Conservation (phyloP, 805 yeast genomes). For the Wickerhamiella siamensis region DNA sequence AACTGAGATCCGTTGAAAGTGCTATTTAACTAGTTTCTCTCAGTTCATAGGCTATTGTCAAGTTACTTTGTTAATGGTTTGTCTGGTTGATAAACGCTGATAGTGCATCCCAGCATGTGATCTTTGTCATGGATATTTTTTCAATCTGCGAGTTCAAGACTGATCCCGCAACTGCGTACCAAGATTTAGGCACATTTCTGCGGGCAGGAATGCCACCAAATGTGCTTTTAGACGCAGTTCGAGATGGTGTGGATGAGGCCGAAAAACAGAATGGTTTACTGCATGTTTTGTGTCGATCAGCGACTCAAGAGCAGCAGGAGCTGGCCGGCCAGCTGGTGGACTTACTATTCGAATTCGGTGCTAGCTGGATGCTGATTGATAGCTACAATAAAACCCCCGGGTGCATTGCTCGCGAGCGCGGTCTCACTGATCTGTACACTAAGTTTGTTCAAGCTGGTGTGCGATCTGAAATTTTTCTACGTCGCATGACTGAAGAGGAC, state of each 20-base stretch:
- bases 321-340: slow-evolving; percentile 37
- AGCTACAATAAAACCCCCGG: slow-evolving; percentile 69
- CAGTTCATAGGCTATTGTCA: no score
- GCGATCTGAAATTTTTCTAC: slow-evolving; percentile 66
- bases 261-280: slow-evolving; percentile 14
- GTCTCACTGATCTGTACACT: slow-evolving; percentile 29
- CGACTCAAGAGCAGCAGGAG: slow-evolving; percentile 6
- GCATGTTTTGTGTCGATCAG: slow-evolving; percentile 13
- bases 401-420: slow-evolving; percentile 48
- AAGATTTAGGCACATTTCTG: slow-evolving; percentile 13
- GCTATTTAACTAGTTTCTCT: no score
- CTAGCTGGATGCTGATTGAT: slow-evolving; percentile 80
- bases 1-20: no score
- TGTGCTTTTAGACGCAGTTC: slow-evolving; percentile 15
- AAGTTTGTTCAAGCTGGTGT: slow-evolving; percentile 71
- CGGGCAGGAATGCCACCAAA: slow-evolving; percentile 20
- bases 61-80: no score
- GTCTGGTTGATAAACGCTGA: no score
- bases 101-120: no score
- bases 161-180: slow-evolving; percentile 11
- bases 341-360: slow-evolving; percentile 65
- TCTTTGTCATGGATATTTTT: slow-evolving; percentile 14
- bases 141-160: slow-evolving; percentile 16
- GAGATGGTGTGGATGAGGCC: slow-evolving; percentile 10
- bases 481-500: slow-evolving; percentile 36